phyloP scores from a whole-genome alignment of 1,139 yeast genomes.

The Torulaspora pretoriensis region DNA sequence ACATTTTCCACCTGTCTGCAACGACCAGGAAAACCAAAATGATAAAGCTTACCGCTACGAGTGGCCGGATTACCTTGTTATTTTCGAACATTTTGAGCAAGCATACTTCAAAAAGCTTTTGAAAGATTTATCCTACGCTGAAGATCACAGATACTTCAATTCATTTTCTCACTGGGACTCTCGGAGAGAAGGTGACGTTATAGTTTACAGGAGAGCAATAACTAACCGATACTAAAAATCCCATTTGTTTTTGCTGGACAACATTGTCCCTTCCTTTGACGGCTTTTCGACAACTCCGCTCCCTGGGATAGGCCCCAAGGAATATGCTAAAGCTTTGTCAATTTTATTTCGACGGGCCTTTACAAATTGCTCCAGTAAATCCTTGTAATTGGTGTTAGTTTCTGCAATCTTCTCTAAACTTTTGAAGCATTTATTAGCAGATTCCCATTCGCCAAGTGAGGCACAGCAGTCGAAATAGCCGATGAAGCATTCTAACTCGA shows the following conservation, averaged over 20 bases:
- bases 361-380: constrained; percentile 8
- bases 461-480: constrained; percentile 63
- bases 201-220: constrained; percentile 43
- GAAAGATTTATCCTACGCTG: constrained; percentile 43
- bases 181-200: constrained; percentile 72
- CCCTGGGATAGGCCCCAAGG: constrained; percentile 2
- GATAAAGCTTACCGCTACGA: constrained; percentile 38
- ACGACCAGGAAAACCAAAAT: constrained; percentile 22
- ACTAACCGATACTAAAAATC: constrained; percentile 14
- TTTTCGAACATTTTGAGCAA: constrained; percentile 61
- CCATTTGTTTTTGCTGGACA: constrained; percentile 12
- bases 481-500: constrained; percentile 55
- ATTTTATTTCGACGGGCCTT: constrained; percentile 8
- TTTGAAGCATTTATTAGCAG: constrained; percentile 29
- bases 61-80: constrained; percentile 71
- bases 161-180: constrained; percentile 83
- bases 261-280: background rate
- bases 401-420: constrained; percentile 14
- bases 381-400: constrained; percentile 10
- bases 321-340: constrained; percentile 6
- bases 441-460: constrained; percentile 24
- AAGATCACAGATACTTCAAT: constrained; percentile 61
- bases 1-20: constrained; percentile 41
- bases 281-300: constrained; percentile 4
- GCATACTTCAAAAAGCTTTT: constrained; percentile 41